phyloP scores from a whole-genome alignment of 257 asterid species.

The Solanum arcanum region DNA sequence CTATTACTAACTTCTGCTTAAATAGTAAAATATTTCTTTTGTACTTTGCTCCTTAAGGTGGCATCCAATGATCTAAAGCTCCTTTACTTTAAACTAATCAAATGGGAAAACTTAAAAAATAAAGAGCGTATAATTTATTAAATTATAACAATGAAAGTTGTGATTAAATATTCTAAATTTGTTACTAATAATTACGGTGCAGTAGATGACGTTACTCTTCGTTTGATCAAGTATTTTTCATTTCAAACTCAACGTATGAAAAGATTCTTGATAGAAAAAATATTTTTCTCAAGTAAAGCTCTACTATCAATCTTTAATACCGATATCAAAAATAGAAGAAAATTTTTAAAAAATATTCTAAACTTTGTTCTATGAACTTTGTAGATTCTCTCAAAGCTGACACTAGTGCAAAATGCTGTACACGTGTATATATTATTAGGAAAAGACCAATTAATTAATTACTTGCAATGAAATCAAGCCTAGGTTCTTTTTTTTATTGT shows the following conservation, averaged over 20 bases:
- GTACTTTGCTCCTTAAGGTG: background rate
- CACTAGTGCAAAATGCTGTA: background rate
- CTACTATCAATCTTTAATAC: too few relatives aligned
- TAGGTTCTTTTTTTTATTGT: background rate
- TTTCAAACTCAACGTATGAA: too few relatives aligned
- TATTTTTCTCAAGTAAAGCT: fast-evolving
- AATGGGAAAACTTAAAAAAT: background rate
- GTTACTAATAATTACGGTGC: too few relatives aligned
- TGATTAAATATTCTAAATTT: too few relatives aligned
- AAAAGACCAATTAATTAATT: background rate
- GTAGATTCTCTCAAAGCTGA: background rate
- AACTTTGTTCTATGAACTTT: background rate
- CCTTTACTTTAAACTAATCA: background rate
- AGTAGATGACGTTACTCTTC: too few relatives aligned
- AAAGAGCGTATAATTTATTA: background rate
- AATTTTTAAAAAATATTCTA: background rate
- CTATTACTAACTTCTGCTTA: background rate
- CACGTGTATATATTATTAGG: background rate
- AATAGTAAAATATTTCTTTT: background rate
- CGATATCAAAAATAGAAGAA: fast-evolving
- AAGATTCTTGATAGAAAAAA: too few relatives aligned
- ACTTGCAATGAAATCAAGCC: background rate
- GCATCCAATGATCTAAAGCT: background rate
- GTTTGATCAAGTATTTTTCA: too few relatives aligned
- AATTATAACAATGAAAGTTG: background rate